Evolutionary conservation across 2,329 filamentous ascomycete species (phyloP), one percentile per base, ranked within the genome.

Genomic region (Xylariaceae sp.): DNA sequence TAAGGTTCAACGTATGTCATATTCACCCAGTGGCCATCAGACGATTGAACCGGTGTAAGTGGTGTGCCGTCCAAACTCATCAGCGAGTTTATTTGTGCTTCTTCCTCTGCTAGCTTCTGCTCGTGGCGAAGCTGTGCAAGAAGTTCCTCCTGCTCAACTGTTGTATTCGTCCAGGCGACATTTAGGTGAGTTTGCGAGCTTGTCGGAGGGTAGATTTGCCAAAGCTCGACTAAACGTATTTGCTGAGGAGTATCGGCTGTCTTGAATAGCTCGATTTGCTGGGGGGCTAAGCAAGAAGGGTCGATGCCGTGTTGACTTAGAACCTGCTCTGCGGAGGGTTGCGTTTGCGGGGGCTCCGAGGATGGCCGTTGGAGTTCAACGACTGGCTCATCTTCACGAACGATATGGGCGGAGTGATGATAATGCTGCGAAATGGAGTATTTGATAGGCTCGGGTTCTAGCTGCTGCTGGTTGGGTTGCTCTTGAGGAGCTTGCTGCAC

Each of bases 401-500:
- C 79, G 60, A 87, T 71, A 71, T 96, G 91, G 40, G 88, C 79
- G 7, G 91, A 92, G 70, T 93, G 91, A 63, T 89, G 88, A 73
- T 96, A 96, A 73, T 96, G 92, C 69, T 91, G 88, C 8, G 90
- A 90, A 65, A 90, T 85, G 56, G 83, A 87, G 76, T 95, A 96
- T 61, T 83, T 79, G 61, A 91, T 87, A 44, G 75, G 78, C 54
- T 75, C 74, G 40, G 68, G 71, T 52, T 69, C 73, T 17, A 63
- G 63, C 61, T 65, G 61, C 28, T 60, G 62, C 53, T 66, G 64
- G 66, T 71, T 73, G 16, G 66, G 66, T 53, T 72, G 68, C 41
- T 74, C 67, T 41, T 71, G 65, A 6, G 63, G 63, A 5, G 46
- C 23, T 19, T 64, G 61, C 28, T 63, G 63, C 26, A 54, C 51